Evolutionary conservation across 495 filamentous ascomycete species (phyloP).

Genomic region (Tuber borchii): DNA sequence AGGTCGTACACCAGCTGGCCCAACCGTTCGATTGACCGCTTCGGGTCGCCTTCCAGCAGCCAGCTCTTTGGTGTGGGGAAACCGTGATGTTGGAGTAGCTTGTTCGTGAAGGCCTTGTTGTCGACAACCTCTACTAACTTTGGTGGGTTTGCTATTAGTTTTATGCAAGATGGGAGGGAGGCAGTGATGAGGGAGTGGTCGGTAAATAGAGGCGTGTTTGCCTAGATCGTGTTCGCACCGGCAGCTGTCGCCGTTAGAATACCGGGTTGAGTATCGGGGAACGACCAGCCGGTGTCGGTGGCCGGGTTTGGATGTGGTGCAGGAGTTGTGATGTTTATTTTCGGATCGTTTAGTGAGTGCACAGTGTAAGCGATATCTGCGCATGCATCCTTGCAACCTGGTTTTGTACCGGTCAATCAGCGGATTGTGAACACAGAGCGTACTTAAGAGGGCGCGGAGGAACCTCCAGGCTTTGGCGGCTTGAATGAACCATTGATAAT

Average conservation of each 20-base stretch:
- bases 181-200: background rate
- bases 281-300: background rate
- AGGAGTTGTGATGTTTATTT: background rate
- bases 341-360: background rate
- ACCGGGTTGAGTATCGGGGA: background rate
- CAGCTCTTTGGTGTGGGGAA: background rate
- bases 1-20: background rate
- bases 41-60: background rate
- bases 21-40: background rate
- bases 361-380: background rate
- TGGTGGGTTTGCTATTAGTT: background rate
- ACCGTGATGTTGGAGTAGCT: background rate
- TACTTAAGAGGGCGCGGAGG: background rate
- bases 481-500: background rate
- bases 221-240: background rate
- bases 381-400: background rate
- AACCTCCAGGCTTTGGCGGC: background rate
- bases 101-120: background rate
- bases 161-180: background rate
- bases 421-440: background rate
- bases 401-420: background rate
- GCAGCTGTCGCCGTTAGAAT: background rate
- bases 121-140: background rate
- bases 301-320: background rate
- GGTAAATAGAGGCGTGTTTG: background rate